phyloP scores from a whole-genome alignment of 768 basidiomycete genomes.

The Tylopilus balloui region DNA sequence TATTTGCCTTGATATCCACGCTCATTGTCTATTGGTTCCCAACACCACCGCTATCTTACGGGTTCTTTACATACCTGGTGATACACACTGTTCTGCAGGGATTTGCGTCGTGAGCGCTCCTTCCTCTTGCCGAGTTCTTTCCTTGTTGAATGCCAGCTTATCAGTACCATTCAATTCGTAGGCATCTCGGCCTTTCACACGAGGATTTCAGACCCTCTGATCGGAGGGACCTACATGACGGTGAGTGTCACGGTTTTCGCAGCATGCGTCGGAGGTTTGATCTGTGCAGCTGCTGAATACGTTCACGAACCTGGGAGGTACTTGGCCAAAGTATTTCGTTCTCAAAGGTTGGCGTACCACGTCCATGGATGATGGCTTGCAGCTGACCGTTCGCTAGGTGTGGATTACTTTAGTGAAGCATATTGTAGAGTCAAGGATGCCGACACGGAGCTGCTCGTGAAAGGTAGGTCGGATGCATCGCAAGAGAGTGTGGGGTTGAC shows the following conservation, averaged over 20 bases:
- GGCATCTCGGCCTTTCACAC: slow-evolving; percentile 99
- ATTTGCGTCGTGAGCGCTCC: slow-evolving; percentile 68
- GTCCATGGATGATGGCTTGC: background rate
- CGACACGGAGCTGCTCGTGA: slow-evolving; percentile 45
- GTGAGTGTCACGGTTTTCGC: slow-evolving; percentile 41
- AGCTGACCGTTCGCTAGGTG: slow-evolving; percentile 44
- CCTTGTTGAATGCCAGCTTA: background rate
- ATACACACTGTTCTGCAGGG: slow-evolving; percentile 77
- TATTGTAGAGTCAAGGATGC: slow-evolving; percentile 71
- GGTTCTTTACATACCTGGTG: slow-evolving; percentile 80
- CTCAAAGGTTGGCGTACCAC: slow-evolving; percentile 59
- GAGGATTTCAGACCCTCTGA: slow-evolving; percentile 89
- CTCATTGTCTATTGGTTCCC: slow-evolving; percentile 86
- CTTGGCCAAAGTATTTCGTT: slow-evolving; percentile 96
- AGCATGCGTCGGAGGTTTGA: slow-evolving; percentile 6
- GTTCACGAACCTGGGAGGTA: slow-evolving; percentile 93
- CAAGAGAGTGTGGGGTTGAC: slow-evolving; percentile 6
- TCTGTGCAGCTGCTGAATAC: slow-evolving; percentile 79
- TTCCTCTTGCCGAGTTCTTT: background rate
- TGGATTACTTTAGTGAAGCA: slow-evolving; percentile 84
- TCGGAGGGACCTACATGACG: slow-evolving; percentile 99
- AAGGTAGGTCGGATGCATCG: slow-evolving; percentile 40
- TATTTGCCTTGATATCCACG: slow-evolving; percentile 67
- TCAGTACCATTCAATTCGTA: slow-evolving; percentile 96
- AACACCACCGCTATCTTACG: slow-evolving; percentile 59